These are phyloP conservation scores for Phylloporus sp. DNA, from an alignment of 768 basidiomycete genomes.

Conservation along the genomic window DNA sequence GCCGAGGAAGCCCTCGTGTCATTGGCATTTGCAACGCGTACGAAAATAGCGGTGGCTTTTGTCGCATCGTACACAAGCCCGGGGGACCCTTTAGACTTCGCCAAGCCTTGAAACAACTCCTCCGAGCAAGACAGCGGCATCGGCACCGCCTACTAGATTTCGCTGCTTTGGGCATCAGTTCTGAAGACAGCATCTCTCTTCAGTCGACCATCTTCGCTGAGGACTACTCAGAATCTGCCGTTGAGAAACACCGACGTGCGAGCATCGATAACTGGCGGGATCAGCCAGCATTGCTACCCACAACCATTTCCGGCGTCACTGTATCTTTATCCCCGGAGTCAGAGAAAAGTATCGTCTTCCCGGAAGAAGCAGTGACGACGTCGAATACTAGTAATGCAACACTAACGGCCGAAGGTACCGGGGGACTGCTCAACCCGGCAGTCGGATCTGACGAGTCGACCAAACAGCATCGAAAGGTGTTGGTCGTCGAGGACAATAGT, in stretches of 20 bases:
- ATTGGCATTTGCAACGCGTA: slow-evolving; percentile 65
- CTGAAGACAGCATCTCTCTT: slow-evolving; percentile 27
- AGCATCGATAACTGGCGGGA: slow-evolving; percentile 32
- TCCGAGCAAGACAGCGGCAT: slow-evolving; percentile 31
- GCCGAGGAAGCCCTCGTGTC: slow-evolving; percentile 60
- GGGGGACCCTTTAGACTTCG: slow-evolving; percentile 77
- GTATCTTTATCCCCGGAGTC: slow-evolving; percentile 22
- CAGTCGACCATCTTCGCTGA: slow-evolving; percentile 29
- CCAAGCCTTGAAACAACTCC: slow-evolving; percentile 50
- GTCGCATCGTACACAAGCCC: slow-evolving; percentile 87
- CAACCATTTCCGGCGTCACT: slow-evolving; percentile 6
- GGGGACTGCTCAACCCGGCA: slow-evolving; percentile 68
- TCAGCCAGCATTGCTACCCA: slow-evolving; percentile 9
- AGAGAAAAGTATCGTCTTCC: slow-evolving; percentile 29
- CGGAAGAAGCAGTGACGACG: slow-evolving; percentile 7
- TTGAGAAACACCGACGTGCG: slow-evolving; percentile 29
- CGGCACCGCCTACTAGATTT: slow-evolving; percentile 23
- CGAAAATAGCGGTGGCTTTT: slow-evolving; percentile 81
- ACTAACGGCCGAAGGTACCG: slow-evolving; percentile 54
- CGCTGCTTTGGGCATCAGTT: slow-evolving; percentile 12
- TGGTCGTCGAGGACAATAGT: slow-evolving; percentile 89
- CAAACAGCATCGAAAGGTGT: slow-evolving; percentile 53
- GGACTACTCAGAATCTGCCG: slow-evolving; percentile 11
- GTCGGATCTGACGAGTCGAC: slow-evolving; percentile 46
- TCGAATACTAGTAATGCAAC: slow-evolving; percentile 35